Evolutionary conservation across 2,329 filamentous ascomycete genomes (phyloP), one percentile per base, ranked within the genome.

Genomic region (Nigrospora sphaerica): DNA sequence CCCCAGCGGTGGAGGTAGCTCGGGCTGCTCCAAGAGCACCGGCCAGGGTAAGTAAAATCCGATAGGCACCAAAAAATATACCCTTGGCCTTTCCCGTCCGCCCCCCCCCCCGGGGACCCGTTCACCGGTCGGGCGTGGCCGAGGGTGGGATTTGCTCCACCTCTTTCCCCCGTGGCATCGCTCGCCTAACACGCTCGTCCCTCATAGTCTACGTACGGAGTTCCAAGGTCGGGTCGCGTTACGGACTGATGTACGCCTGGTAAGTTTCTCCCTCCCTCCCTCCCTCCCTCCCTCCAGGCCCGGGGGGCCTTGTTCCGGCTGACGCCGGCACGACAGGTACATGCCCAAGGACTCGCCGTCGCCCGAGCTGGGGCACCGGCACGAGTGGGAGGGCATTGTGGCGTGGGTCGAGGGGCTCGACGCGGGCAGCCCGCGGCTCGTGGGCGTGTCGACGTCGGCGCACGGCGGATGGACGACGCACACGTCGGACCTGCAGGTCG

Each of bases 281-380:
- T 23, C n/a, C 39, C 12, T 32, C 16, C 40, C 1, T n/a, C 19
- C 14, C 18, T 33, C 13, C 42, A 31, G 50, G 53, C 57, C 16
- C 32, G 11, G 17, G 3, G 14, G n/a, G n/a, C n/a, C n/a, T n/a
- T n/a, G n/a, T n/a, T n/a, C n/a, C n/a, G n/a, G n/a, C n/a, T n/a
- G n/a, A n/a, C n/a, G n/a, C n/a, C n/a, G n/a, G n/a, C 10, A 12
- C 10, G 13, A 39, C 38, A 55, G 54, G 54, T 70, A 69, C 52
- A 62, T 68, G 57, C 67, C 67, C 42, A 71, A 71, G 57, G 68
- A 71, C 43, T 58, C 61, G 35, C 65, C 68, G 1, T 63, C 57
- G 1, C 34, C 48, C 6, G 64, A 63, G 6, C 49, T 63, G 4
- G 64, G 61, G 36, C 64, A 67, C 53, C 61, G 63, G 13, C 62